These are phyloP conservation scores for Aspergillus bombycis DNA, from an alignment of 2,329 filamentous ascomycete genomes.

Conservation along the genomic window DNA sequence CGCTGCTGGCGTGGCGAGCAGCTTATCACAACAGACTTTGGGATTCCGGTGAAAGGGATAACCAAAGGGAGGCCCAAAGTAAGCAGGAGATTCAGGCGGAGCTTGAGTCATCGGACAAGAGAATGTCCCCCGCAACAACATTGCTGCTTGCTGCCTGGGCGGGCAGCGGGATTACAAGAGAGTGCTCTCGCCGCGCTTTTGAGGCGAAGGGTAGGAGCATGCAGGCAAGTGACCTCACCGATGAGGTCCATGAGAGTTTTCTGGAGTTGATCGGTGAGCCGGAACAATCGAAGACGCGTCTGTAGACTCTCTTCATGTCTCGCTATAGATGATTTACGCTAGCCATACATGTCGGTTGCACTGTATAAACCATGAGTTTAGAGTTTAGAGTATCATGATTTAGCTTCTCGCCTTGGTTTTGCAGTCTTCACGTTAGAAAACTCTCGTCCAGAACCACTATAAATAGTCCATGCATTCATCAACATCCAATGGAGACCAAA, in stretches of 20 bases:
- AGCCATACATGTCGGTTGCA: neutral
- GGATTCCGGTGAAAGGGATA: slow-evolving; percentile 53
- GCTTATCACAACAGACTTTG: slow-evolving; percentile 85
- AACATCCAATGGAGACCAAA: neutral
- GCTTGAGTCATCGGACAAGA: slow-evolving; percentile 50
- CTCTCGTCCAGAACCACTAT: neutral
- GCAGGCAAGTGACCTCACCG: slow-evolving; percentile 91
- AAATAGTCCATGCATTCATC: neutral
- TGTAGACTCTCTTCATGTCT: slow-evolving; percentile 27
- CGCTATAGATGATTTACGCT: neutral
- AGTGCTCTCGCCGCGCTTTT: slow-evolving; percentile 87
- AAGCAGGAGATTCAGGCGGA: slow-evolving; percentile 46
- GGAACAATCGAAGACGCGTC: slow-evolving; percentile 46
- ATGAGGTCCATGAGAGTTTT: slow-evolving; percentile 84
- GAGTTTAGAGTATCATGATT: neutral
- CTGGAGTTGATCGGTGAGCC: slow-evolving; percentile 76
- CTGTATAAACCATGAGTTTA: neutral
- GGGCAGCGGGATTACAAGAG: slow-evolving; percentile 83
- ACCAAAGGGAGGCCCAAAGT: slow-evolving; percentile 34
- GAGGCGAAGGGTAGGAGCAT: slow-evolving; percentile 81
- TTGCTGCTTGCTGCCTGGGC: slow-evolving; percentile 82
- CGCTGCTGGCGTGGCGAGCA: slow-evolving; percentile 83
- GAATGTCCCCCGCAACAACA: slow-evolving; percentile 62
- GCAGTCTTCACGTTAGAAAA: neutral
- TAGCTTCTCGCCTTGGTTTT: neutral